A percentile compares a stretch with the other conserved stretches of the same genome.
Evolutionary conservation across 2,329 filamentous ascomycete genomes (phyloP).

Genomic region (Talaromyces amestolkiae): DNA sequence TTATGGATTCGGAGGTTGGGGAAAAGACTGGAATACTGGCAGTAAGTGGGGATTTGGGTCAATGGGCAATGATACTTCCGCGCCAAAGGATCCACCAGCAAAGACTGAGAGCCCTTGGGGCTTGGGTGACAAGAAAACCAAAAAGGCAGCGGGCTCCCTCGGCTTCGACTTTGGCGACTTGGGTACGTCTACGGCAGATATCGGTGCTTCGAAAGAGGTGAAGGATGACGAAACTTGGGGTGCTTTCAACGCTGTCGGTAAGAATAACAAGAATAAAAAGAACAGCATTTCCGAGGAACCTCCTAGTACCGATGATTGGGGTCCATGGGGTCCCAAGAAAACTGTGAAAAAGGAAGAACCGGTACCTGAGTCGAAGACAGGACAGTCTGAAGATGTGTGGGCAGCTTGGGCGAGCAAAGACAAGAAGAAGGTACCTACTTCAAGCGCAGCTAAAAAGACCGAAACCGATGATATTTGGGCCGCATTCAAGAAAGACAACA

Average conservation of each 20-base stretch:
- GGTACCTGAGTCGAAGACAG: conserved; percentile 12
- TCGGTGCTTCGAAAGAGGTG: conserved; percentile 38
- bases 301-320: conserved; percentile 28
- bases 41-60: conserved; percentile 47
- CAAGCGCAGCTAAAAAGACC: conserved; percentile 20
- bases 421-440: conserved; percentile 30
- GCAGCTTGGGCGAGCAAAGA: conserved; percentile 28
- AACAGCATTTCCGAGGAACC: conserved; percentile 30
- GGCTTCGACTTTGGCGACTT: conserved; percentile 47
- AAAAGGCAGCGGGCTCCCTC: conserved; percentile 33
- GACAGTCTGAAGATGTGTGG: conserved; percentile 20
- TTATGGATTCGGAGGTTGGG: conserved; percentile 57
- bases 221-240: conserved; percentile 41
- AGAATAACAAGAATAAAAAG: conserved; percentile 49
- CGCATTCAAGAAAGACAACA: conserved; percentile 27
- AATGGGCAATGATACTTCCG: conserved; percentile 29
- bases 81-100: conserved; percentile 31
- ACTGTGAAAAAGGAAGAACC: conserved; percentile 15
- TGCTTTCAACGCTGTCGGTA: conserved; percentile 36
- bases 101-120: conserved; percentile 42
- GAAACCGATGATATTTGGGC: conserved; percentile 27
- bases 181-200: conserved; percentile 41
- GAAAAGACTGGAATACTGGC: conserved; percentile 58
- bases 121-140: conserved; percentile 37
- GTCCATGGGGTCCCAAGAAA: conserved; percentile 24